Conservation (phyloP, 305 asterid species). For the Rubia balearica region DNA sequence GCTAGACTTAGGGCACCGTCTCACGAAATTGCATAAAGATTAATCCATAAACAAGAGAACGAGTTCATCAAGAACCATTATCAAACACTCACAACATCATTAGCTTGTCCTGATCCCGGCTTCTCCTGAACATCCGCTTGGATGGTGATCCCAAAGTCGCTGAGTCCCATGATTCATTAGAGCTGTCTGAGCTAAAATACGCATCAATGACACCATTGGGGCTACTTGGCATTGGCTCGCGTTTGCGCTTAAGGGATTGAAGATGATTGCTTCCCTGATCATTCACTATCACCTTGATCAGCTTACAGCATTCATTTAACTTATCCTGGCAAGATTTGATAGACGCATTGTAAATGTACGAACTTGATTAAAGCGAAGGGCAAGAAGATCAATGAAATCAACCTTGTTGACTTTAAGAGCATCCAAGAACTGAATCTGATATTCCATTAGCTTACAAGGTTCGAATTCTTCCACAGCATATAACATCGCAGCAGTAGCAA, state of each 20-base stretch:
- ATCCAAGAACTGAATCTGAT: slow-evolving; percentile 39
- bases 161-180: slow-evolving; percentile 73
- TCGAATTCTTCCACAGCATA: slow-evolving; percentile 47
- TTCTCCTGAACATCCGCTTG: slow-evolving; percentile 58
- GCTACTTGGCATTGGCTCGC: slow-evolving; percentile 46
- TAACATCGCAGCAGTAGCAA: slow-evolving; percentile 67
- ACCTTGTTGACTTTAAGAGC: slow-evolving; percentile 61
- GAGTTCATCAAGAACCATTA: slow-evolving; percentile 35
- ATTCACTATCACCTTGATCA: slow-evolving; percentile 40
- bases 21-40: slow-evolving; percentile 33
- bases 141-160: slow-evolving; percentile 39
- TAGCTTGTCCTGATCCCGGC: slow-evolving; percentile 49
- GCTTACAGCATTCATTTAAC: slow-evolving; percentile 45
- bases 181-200: slow-evolving; percentile 73
- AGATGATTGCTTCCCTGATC: slow-evolving; percentile 25
- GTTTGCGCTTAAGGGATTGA: slow-evolving; percentile 49
- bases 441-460: slow-evolving; percentile 32
- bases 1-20: slow-evolving; percentile 33
- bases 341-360: not conserved
- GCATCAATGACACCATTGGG: slow-evolving; percentile 87
- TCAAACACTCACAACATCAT: slow-evolving; percentile 39
- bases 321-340: slow-evolving; percentile 38
- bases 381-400: slow-evolving; percentile 10
- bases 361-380: not conserved
- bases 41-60: slow-evolving; percentile 31